Base-by-base conservation (phyloP, 768 basidiomycete species). In the Agaricus blazei region DNA sequence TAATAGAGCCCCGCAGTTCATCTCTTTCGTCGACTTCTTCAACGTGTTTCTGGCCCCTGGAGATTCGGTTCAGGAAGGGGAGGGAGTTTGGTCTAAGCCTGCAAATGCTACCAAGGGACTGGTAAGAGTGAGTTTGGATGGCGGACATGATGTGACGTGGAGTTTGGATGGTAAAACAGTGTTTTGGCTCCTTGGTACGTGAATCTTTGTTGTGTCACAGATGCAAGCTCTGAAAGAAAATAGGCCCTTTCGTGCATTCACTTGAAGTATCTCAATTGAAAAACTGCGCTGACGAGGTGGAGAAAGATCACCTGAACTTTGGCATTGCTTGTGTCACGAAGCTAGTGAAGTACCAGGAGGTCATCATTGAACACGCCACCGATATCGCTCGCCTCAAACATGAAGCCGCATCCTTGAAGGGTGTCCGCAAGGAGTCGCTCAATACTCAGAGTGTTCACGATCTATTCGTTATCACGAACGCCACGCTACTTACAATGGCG, bases 171-270 rank as follows among this genome's bases (percentile, higher is more conserved):
- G 88, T 15, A 79, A 75, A 52, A 82, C 72, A 31, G 53, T 89
- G 34, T 86, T 87, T 58, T 90, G 88, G 88, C 79, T 90, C 67
- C 74, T 90, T 29, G 88, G 88, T 87, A 64, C 44, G 74, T 50
- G 12, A n/a, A n/a, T 29, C 43, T 6, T 46, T 41, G 4, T 37
- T 23, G 15, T 26, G 31, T 48, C 38, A 28, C 15, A 9, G 14
- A 34, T 34, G n/a, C 19, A 34, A 5, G 45, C 9, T 28, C 34
- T 37, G 41, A 23, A 44, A 15, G 9, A 11, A 15, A 54, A 42
- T 56, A 86, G 85, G 85, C 1, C 80, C 84, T 7, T 85, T 78
- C 61, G 65, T 87, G 23, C 88, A 88, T 59, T 81, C 77, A 0
- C 59, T 88, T 26, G 80, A 85, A 48, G 63, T 87, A 6, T 75